A percentile compares a stretch with the other conserved stretches of the same genome.
Conservation (phyloP, 805 yeast genomes). For the Hanseniaspora jakobsenii region DNA sequence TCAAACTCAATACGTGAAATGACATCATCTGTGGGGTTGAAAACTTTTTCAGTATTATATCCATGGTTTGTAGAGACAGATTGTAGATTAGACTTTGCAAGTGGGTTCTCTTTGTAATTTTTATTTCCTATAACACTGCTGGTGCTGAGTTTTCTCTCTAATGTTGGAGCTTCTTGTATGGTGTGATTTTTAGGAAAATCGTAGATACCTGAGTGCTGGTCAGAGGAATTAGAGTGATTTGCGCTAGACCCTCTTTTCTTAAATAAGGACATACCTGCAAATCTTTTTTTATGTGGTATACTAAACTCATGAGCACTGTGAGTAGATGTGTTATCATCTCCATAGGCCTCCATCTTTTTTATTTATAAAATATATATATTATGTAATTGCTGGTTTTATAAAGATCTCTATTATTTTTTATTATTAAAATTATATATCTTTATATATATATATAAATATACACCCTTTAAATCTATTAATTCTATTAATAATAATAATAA, state of each 20-base stretch:
- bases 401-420: too few relatives aligned
- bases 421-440: too few relatives aligned
- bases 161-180: too few relatives aligned
- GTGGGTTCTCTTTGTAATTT: not conserved
- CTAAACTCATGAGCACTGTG: not conserved
- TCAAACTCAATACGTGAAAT: not conserved
- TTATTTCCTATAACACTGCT: not conserved
- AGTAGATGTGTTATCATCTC: not conserved
- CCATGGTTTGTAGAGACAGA: not conserved
- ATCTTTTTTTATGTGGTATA: not conserved
- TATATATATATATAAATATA: too few relatives aligned
- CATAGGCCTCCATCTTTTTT: too few relatives aligned
- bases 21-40: not conserved
- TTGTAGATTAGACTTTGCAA: not conserved
- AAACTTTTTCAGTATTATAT: not conserved
- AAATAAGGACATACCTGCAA: slow-evolving; percentile 8
- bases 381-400: too few relatives aligned
- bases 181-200: not conserved
- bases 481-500: too few relatives aligned
- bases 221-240: not conserved
- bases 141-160: too few relatives aligned
- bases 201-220: too few relatives aligned
- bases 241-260: slow-evolving; percentile 9
- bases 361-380: too few relatives aligned
- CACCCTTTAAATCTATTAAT: too few relatives aligned